These are phyloP conservation scores for Chlamydomonas applanata DNA, from an alignment of 139 green algal species.

Conservation along the genomic window DNA sequence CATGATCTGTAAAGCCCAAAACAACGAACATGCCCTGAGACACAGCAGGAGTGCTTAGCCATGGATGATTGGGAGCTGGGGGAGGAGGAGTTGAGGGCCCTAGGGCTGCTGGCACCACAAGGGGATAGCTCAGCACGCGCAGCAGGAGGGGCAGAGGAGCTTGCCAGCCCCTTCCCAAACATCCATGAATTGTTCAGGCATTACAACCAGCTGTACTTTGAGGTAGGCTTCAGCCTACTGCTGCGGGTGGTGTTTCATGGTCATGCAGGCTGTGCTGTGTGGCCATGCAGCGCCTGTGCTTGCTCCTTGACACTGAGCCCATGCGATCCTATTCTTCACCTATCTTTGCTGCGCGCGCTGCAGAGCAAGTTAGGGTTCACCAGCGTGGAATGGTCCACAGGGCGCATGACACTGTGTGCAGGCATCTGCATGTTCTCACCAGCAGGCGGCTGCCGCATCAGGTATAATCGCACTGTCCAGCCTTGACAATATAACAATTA, in stretches of 20 bases:
- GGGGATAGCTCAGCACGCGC: conserved; percentile 3
- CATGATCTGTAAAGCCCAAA: no score
- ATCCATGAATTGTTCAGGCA: conserved; percentile 24
- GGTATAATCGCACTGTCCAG: no score
- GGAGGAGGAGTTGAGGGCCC: no score
- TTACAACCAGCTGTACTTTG: conserved; percentile 33
- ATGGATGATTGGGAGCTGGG: no score
- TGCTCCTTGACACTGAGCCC: not conserved
- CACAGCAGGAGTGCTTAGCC: no score
- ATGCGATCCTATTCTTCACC: not conserved
- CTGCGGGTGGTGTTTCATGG: not conserved
- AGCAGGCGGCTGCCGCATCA: conserved; percentile 63
- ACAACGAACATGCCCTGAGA: no score
- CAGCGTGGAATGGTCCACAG: conserved; percentile 74
- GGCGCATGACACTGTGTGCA: conserved; percentile 78
- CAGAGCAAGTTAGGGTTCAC: conserved; percentile 46
- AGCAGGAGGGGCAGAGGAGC: not conserved
- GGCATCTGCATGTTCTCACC: conserved; percentile 58
- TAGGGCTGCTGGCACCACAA: not conserved
- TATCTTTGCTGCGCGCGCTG: not conserved
- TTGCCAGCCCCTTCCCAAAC: conserved; percentile 13
- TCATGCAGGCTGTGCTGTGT: not conserved
- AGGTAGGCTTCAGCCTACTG: no score
- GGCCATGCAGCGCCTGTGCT: not conserved
- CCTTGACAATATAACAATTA: no score